Base-by-base conservation (phyloP, 2,329 filamentous ascomycete genomes). In the Epichloe uncinata region DNA sequence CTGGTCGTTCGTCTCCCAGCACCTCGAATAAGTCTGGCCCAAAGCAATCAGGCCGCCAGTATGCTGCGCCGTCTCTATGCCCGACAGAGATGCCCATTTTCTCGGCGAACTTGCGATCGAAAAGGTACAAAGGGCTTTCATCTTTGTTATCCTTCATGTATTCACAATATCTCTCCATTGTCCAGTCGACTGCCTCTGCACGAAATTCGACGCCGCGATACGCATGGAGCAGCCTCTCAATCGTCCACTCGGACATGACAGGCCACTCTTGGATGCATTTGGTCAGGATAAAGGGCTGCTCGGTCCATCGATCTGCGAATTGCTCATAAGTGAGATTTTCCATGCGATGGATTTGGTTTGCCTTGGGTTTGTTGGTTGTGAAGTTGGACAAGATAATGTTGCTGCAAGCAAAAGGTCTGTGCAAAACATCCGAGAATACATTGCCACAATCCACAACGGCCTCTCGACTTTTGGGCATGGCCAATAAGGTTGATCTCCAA, bases 101-200 rank as follows among this genome's bases (percentile, higher is more conserved):
- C 58, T 89, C 81, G 1, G 82, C 87, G 61, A 97, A 97, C 20
- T 74, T 77, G 51, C 84, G 79, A 64, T 97, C 93, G 63, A 97
- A 97, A 34, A 97, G 77, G 63, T 97, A 97, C 2, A 97, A 68
- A 0, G 91, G 91, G 54, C 85, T 91, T 67, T 97, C 93, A 56
- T 97, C 91, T 16, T 69, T 69, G 61, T 79, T 91, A 61, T 85
- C 76, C 41, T 73, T 71, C 84, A 96, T 87, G 66, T 97, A 98
- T 42, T 80, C 72, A 54, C 82, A 72, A 64, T 97, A 97, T 0
- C 79, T 85, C n/a, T 74, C 72, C 54, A 95, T 77, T 0, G 82
- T 79, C 91, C 91, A 97, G 67, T 96, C 88, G 5, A 97, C 90
- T 0, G 89, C 85, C 72, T 97, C 93, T 9, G 91, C 91, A 40